Base-by-base conservation (phyloP, 169 alveolate genomes). In the Cryptosporidium xiaoi region DNA sequence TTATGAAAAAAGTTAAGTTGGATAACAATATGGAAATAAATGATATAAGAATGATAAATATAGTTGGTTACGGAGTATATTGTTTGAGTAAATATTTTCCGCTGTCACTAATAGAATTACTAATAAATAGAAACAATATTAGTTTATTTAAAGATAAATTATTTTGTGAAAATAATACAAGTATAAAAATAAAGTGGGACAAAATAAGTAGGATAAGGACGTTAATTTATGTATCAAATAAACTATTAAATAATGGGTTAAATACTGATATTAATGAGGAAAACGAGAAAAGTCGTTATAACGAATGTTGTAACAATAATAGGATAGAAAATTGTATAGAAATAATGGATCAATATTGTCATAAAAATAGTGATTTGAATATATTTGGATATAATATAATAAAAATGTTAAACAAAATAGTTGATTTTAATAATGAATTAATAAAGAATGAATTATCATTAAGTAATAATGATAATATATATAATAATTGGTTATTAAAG, bases 31-130 rank as follows among this genome's bases (percentile, higher is more conserved):
- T 56, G n/a, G 64, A 77, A 36, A 34, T 77, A 16, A 60, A 58
- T 16, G 85, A 62, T 20, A 55, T 24, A 13, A 77, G 69, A 46
- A 56, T 77, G 85, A 44, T 36, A 36, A 36, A 77, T 56, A n/a
- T 60, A 44, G 53, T 60, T 36, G 85, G 85, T 15, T 44, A 36
- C 13, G 85, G 85, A 16, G 36, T 62, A n/a, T 77, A 20, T 46
- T 77, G 40, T 77, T 46, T 66, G 33, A 77, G 77, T 77, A 77
- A 44, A 77, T 77, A 77, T 44, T 29, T 77, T 18, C 85, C 85
- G 1, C 4, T 77, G 1, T 77, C 85, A 13, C 12, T 77, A 16
- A 40, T 77, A 44, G 71, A 77, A 10, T 12, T 77, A 29, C 40
- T 77, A 53, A 60, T 36, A 2, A 48, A 60, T 71, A 68, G 16